These are phyloP conservation scores for Echinochloa phyllopogon DNA, from an alignment of 176 grass and related monocot genomes.

Conservation along the genomic window DNA sequence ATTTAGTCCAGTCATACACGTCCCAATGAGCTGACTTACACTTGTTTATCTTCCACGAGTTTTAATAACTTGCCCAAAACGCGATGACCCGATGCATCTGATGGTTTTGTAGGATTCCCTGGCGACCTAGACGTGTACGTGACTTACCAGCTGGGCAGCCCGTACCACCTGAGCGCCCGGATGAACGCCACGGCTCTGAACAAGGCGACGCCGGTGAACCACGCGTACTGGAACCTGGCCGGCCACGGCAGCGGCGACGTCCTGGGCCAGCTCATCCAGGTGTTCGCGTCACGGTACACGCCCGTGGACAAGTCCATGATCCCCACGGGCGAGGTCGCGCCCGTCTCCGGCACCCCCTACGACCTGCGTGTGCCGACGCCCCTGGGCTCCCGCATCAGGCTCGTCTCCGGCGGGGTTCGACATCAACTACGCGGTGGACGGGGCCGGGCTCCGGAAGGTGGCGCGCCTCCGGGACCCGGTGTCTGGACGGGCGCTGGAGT, in stretches of 20 bases:
- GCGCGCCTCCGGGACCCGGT: constrained; percentile 52
- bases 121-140: constrained; percentile 80
- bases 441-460: constrained; percentile 47
- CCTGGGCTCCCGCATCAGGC: constrained; percentile 49
- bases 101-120: constrained; percentile 62
- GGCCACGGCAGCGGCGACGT: constrained; percentile 55
- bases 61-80: not conserved
- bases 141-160: constrained; percentile 65
- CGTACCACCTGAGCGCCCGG: constrained; percentile 62
- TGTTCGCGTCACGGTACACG: constrained; percentile 66
- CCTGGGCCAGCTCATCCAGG: constrained; percentile 44
- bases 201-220: constrained; percentile 87
- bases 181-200: constrained; percentile 66
- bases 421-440: constrained; percentile 69
- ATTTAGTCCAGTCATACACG: not conserved
- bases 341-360: constrained; percentile 58
- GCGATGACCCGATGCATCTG: not conserved
- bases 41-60: not conserved
- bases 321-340: constrained; percentile 60
- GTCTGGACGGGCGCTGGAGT: constrained; percentile 54
- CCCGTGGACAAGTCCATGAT: constrained; percentile 66
- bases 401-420: constrained; percentile 57
- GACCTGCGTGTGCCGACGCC: constrained; percentile 51
- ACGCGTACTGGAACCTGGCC: constrained; percentile 85
- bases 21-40: not conserved